These are phyloP conservation scores for Nepenthes gracilis DNA, from an alignment of 148 eudicot genomes.

Conservation along the genomic window DNA sequence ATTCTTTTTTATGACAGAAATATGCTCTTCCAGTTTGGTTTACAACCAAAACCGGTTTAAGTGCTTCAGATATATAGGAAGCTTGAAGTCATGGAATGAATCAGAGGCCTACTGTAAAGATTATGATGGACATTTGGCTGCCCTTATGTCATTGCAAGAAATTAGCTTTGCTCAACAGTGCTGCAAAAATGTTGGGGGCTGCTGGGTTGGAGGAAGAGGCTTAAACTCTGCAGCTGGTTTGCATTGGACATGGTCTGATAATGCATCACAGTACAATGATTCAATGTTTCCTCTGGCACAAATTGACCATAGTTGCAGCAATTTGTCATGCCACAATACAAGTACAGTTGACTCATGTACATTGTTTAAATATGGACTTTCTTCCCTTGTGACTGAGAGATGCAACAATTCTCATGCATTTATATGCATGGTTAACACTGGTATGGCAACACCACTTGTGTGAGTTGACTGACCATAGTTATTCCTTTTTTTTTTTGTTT, in stretches of 20 bases:
- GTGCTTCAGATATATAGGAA: constrained; percentile 8
- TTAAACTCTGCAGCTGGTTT: constrained; percentile 16
- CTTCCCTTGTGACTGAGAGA: constrained; percentile 26
- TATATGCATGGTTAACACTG: constrained; percentile 54
- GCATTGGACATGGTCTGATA: constrained; percentile 63
- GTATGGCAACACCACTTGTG: constrained; percentile 19
- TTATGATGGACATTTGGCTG: constrained; percentile 49
- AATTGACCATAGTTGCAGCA: constrained; percentile 26
- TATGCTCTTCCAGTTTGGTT: constrained; percentile 5
- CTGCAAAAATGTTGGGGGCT: constrained; percentile 31
- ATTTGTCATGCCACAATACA: constrained; percentile 7
- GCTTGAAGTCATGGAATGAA: constrained; percentile 11
- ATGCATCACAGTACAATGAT: constrained; percentile 32
- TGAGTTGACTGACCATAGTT: neutral
- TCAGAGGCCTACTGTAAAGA: constrained; percentile 42
- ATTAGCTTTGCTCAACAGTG: constrained; percentile 43
- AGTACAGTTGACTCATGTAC: constrained; percentile 25
- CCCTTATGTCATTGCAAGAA: constrained; percentile 42
- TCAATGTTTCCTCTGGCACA: constrained; percentile 22
- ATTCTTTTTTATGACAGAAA: neutral
- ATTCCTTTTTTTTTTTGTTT: neutral
- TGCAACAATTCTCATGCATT: constrained; percentile 50
- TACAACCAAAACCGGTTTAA: constrained; percentile 5
- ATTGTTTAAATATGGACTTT: constrained; percentile 25
- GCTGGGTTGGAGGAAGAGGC: constrained; percentile 78